phyloP scores from a whole-genome alignment of 768 basidiomycete genomes.

The Rhizopogon roseolus region DNA sequence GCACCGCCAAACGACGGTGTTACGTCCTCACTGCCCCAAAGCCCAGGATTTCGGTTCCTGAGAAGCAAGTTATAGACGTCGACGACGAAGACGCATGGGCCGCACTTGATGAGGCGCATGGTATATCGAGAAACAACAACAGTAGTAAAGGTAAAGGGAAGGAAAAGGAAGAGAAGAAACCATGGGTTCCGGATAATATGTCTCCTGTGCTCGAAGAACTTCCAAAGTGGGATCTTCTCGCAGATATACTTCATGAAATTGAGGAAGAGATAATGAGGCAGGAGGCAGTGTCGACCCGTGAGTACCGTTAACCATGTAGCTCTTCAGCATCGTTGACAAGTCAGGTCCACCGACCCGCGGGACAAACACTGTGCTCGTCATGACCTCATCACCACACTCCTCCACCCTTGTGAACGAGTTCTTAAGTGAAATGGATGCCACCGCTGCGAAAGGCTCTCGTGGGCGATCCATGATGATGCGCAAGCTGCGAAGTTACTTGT shows the following conservation, averaged over 20 bases:
- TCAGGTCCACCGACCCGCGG: constrained; percentile 35
- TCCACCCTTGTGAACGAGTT: constrained; percentile 76
- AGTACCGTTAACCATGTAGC: not conserved
- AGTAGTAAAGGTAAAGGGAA: constrained; percentile 10
- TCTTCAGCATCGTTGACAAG: not conserved
- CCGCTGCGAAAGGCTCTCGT: constrained; percentile 52
- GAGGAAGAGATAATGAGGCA: constrained; percentile 78
- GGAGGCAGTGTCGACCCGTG: constrained; percentile 33
- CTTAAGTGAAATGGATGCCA: constrained; percentile 56
- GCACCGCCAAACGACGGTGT: constrained; percentile 74
- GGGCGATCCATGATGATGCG: constrained; percentile 78
- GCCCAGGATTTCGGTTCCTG: constrained; percentile 11
- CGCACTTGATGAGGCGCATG: constrained; percentile 60
- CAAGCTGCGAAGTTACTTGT: constrained; percentile 68
- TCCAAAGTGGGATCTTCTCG: constrained; percentile 88
- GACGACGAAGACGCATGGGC: constrained; percentile 78
- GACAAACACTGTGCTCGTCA: constrained; percentile 77
- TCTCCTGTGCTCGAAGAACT: constrained; percentile 89
- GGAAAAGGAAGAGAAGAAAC: constrained; percentile 5
- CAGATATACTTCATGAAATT: constrained; percentile 84
- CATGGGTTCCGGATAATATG: constrained; percentile 74
- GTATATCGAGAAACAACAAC: constrained; percentile 3
- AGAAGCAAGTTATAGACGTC: constrained; percentile 33
- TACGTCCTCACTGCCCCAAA: constrained; percentile 45
- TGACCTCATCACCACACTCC: constrained; percentile 79